Base-by-base conservation (phyloP, 2,329 filamentous ascomycete genomes). In the Nigrospora sphaerica region DNA sequence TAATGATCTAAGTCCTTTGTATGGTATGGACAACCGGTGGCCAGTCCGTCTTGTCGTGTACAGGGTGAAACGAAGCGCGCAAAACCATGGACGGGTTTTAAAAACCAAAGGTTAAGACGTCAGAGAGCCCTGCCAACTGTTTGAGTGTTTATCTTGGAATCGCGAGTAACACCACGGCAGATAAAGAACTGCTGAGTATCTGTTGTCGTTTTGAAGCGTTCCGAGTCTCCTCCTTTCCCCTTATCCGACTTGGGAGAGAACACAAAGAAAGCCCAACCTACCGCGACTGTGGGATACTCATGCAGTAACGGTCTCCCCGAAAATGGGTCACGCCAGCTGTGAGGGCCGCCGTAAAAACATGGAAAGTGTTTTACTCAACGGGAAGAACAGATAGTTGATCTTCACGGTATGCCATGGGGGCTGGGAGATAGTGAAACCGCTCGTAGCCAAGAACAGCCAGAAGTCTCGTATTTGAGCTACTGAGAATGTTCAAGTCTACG, bases 21-120 rank as follows among this genome's bases (percentile, higher is more conserved):
- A 2, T 28, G 23, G 23, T 28, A 28, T 16, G 28, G 35, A 17
- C 6, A 19, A 45, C 35, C 52, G 42, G 19, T 39, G 17, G 34
- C 12, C 17, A 11, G 10, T 14, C 34, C 14, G 34, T 23, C 37
- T 4, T 16, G 31, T 41, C 49, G 73, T 81, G 78, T 83, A 57
- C 71, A 73, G 77, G 73, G 77, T 74, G 72, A 80, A 82, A 83
- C 78, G 78, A 82, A 75, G 73, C 67, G 70, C 75, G 33, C 74
- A 65, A 63, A 67, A 72, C 72, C 73, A 80, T 48, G 32, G 16
- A 47, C 48, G 23, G 11, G 37, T 32, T 34, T 37, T 42, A 40
- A 46, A 49, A 42, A 36, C 46, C 36, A 52, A 53, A 50, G 59
- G 59, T 63, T 64, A 55, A 48, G 73, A 74, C 71, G 69, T 81